A percentile compares a stretch with the other conserved stretches of the same genome.
These are phyloP conservation scores for Crithidia expoeki DNA, from an alignment of 208 protist genomes.

Conservation along the genomic window DNA sequence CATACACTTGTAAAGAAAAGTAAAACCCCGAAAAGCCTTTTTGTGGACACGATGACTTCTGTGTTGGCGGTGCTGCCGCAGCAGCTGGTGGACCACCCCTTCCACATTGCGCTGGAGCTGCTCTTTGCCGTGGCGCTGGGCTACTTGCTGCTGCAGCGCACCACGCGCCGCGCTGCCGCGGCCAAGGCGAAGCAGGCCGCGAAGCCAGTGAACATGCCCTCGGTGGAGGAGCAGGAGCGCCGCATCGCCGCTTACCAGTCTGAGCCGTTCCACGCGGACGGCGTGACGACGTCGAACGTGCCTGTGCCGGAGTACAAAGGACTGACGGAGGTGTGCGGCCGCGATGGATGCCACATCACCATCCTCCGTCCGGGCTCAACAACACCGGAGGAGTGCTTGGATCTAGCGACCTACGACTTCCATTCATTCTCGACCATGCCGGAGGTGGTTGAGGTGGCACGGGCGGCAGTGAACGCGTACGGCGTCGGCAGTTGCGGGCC, in stretches of 20 bases:
- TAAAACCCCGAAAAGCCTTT: not conserved
- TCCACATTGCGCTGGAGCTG: constrained; percentile 73
- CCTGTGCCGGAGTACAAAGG: constrained; percentile 43
- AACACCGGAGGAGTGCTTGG: constrained; percentile 65
- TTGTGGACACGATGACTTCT: constrained; percentile 16
- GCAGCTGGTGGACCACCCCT: constrained; percentile 60
- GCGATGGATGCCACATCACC: constrained; percentile 64
- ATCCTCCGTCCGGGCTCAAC: constrained; percentile 38
- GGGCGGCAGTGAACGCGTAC: constrained; percentile 91
- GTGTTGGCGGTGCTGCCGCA: constrained; percentile 17
- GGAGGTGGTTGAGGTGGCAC: constrained; percentile 77
- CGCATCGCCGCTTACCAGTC: constrained; percentile 74
- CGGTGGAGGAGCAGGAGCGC: constrained; percentile 81
- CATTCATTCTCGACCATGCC: constrained; percentile 92
- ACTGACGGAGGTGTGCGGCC: constrained; percentile 52
- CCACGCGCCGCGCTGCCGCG: constrained; percentile 14
- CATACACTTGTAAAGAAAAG: not conserved
- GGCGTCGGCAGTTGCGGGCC: constrained; percentile 98
- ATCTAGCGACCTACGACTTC: constrained; percentile 94
- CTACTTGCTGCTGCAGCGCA: constrained; percentile 47
- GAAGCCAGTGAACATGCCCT: constrained; percentile 49
- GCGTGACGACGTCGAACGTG: constrained; percentile 48
- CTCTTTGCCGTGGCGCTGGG: constrained; percentile 54
- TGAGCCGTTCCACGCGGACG: constrained; percentile 53
- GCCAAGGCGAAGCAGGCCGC: constrained; percentile 9